A percentile compares a stretch with the other conserved stretches of the same genome.
These are phyloP conservation scores for Dictyostelium intermedium DNA, from an alignment of 78 protist genomes.

Conservation along the genomic window DNA sequence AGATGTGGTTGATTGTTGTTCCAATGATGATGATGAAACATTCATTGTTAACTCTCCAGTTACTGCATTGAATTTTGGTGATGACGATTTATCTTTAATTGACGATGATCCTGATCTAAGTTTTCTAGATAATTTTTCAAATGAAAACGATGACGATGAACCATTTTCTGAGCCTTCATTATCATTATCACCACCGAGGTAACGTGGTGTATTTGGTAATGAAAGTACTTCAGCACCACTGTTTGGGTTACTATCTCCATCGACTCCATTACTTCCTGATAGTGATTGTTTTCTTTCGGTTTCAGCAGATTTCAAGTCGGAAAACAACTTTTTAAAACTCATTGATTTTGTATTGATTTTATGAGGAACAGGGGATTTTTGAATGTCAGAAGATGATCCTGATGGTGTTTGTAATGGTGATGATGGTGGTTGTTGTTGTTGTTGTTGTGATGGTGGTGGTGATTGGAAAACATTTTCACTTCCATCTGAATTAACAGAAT, in stretches of 20 bases:
- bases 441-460: not conserved
- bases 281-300: conserved; percentile 4
- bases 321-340: not conserved
- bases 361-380: not conserved
- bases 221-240: not conserved
- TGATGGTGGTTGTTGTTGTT: not conserved
- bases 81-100: not conserved
- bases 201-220: conserved; percentile 7
- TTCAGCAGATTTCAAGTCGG: conserved; percentile 1
- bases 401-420: not conserved
- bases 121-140: not conserved
- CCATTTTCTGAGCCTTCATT: conserved; percentile 14
- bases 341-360: conserved; percentile 14
- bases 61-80: not conserved
- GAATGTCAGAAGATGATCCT: not conserved
- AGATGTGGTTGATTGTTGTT: not conserved
- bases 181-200: not conserved
- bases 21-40: not conserved
- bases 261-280: not conserved
- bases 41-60: not conserved
- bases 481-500: not conserved
- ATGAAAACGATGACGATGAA: not conserved
- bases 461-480: not conserved
- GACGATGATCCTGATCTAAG: not conserved
- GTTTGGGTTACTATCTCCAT: not conserved